Conservation (phyloP, 208 protist species). For the Trypanosoma caninum region DNA sequence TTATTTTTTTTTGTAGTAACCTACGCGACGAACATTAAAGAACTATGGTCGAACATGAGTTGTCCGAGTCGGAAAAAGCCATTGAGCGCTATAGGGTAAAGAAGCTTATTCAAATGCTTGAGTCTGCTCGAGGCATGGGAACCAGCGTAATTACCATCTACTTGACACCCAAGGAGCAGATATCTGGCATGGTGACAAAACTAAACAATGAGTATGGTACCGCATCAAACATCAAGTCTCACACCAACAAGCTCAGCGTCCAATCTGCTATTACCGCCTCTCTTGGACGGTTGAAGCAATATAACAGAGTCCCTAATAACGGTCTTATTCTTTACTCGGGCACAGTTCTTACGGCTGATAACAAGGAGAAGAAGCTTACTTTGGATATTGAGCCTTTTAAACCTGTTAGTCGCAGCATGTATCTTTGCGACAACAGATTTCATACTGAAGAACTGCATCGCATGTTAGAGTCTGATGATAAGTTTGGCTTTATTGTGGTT, state of each 20-base stretch:
- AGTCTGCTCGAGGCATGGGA: constrained; percentile 97
- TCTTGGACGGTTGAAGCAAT: constrained; percentile 92
- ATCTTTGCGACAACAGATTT: constrained; percentile 98
- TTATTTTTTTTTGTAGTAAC: constrained; percentile 8
- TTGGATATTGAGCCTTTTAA: constrained; percentile 99
- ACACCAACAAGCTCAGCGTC: constrained; percentile 97
- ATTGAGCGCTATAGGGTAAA: constrained; percentile 99
- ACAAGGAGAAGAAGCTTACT: constrained; percentile 99
- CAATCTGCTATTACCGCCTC: constrained; percentile 89
- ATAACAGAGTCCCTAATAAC: constrained; percentile 93
- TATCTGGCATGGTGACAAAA: constrained; percentile 97
- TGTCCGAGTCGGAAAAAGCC: constrained; percentile 86
- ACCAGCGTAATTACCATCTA: constrained; percentile 99
- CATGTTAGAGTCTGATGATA: constrained; percentile 98
- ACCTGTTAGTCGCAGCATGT: constrained; percentile 98
- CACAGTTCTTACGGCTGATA: constrained; percentile 98
- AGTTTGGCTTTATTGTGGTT: constrained; percentile 99
- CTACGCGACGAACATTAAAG: neutral
- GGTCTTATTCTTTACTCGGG: constrained; percentile 99
- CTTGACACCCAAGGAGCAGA: constrained; percentile 98
- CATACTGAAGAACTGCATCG: constrained; percentile 97
- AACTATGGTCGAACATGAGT: constrained; percentile 54
- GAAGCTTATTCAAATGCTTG: constrained; percentile 98
- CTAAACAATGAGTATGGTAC: constrained; percentile 99
- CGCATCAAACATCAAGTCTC: constrained; percentile 99